Evolutionary conservation across 2,329 filamentous ascomycete species (phyloP), one percentile per base, ranked within the genome.

Genomic region (Colletotrichum sp.): DNA sequence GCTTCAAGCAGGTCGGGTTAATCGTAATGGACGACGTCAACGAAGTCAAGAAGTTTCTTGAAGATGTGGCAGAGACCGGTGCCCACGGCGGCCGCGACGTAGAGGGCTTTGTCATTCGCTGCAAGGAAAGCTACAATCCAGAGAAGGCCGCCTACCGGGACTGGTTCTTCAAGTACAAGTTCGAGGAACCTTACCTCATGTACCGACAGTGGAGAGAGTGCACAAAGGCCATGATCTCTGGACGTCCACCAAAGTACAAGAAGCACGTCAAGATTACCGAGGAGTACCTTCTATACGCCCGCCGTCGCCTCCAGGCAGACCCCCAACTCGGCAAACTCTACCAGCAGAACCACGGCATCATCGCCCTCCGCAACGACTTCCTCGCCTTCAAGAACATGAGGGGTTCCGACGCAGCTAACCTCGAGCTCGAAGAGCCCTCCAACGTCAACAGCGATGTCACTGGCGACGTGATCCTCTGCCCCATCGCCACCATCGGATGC

Each of bases 131-230:
- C 18, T 81, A 85, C n/a, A 85, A 92, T 32, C 87, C 87, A 1
- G 86, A 85, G 2, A 82, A 83, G 16, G 84, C 83, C 3, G 90
- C 91, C 1, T 97, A 93, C 83, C 87, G 91, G n/a, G 96, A 99
- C 83, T 99, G 97, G 97, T 99, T 99, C 86, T 99, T 99, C 93
- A 99, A 99, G 86, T 99, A 96, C 91, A 99, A 99, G 87, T 99
- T 99, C 76, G 97, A 99, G 82, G 97, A 99, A 86, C 97, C 97
- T 1, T 99, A 99, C 83, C 88, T 99, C 76, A 97, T 99, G 95
- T 99, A 98, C 86, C 93, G 97, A 28, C 97, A 99, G 86, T 99
- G 97, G 97, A 93, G 97, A 77, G 97, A 99, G 86, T 98, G 95
- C 83, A 99, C 97, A 56, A 98, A 98, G 84, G 91, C 95, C 7